Evolutionary conservation across 192 early-diverging fungal species (phyloP).

Genomic region (Coemansia sp.): DNA sequence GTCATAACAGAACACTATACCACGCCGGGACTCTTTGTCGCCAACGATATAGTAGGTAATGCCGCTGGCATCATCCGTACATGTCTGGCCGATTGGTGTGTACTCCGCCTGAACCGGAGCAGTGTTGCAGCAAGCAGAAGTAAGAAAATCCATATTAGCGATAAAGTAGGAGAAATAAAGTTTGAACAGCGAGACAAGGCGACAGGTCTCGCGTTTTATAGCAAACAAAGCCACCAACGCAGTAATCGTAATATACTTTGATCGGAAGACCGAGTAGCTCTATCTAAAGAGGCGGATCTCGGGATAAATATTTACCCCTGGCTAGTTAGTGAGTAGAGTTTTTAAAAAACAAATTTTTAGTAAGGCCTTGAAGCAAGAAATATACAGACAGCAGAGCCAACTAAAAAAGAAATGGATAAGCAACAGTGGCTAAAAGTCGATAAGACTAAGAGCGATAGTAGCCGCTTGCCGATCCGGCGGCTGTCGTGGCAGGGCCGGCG

Average conservation of each 20-base stretch:
- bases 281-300: too few species aligned
- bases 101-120: constrained; percentile 48
- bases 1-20: constrained; percentile 63
- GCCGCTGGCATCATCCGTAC: constrained; percentile 5
- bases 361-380: not conserved
- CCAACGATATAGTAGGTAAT: constrained; percentile 41
- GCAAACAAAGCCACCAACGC: not conserved
- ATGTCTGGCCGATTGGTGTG: constrained; percentile 31
- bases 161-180: not conserved
- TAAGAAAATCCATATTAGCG: constrained; percentile 20
- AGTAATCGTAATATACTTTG: too few species aligned
- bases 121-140: constrained; percentile 49
- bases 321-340: too few species aligned
- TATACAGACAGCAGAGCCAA: not conserved
- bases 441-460: constrained; percentile 12
- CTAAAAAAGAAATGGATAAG: not conserved
- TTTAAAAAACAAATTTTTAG: not conserved
- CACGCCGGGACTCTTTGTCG: constrained; percentile 46
- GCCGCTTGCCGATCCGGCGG: constrained; percentile 12
- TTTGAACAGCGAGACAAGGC: too few species aligned
- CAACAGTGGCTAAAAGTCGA: not conserved
- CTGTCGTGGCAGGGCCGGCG: constrained; percentile 17
- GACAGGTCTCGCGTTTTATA: too few species aligned
- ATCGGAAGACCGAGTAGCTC: too few species aligned
- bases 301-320: too few species aligned